A percentile compares a stretch with the other conserved stretches of the same genome.
Evolutionary conservation across 768 basidiomycete species (phyloP).

Genomic region (Naganishia kalamii): DNA sequence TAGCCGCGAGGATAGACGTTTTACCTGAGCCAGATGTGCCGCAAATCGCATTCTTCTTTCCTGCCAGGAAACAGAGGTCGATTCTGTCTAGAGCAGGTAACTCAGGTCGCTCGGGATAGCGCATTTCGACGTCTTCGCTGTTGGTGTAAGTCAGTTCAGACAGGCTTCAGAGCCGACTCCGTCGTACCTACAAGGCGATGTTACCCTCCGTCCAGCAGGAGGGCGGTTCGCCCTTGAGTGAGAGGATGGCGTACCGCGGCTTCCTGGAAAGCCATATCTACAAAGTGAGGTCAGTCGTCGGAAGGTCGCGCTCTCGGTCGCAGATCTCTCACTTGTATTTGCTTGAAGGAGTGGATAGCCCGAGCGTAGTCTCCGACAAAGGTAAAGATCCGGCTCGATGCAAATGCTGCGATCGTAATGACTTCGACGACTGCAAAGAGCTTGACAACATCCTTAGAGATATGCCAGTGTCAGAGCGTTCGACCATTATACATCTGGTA

Average conservation of each 20-base stretch:
- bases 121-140: slow-evolving; percentile 31
- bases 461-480: no score
- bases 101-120: slow-evolving; percentile 34
- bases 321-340: slow-evolving; percentile 27
- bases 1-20: slow-evolving; percentile 35
- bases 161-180: background rate
- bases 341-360: slow-evolving; percentile 24
- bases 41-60: slow-evolving; percentile 40
- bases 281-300: background rate
- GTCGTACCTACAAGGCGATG: slow-evolving; percentile 25
- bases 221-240: no score
- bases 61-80: slow-evolving; percentile 32
- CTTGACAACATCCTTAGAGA: slow-evolving; percentile 28
- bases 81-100: slow-evolving; percentile 29
- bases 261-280: no score
- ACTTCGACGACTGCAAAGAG: slow-evolving; percentile 32
- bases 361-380: slow-evolving; percentile 34
- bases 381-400: slow-evolving; percentile 27
- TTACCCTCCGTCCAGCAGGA: slow-evolving; percentile 30
- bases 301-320: background rate
- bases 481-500: no score
- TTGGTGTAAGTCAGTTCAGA: background rate
- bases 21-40: slow-evolving; percentile 38
- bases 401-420: slow-evolving; percentile 28
- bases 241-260: no score